A percentile compares a stretch with the other conserved stretches of the same genome.
Conservation (phyloP, 768 basidiomycete species). For the Lactifluus rugatus region DNA sequence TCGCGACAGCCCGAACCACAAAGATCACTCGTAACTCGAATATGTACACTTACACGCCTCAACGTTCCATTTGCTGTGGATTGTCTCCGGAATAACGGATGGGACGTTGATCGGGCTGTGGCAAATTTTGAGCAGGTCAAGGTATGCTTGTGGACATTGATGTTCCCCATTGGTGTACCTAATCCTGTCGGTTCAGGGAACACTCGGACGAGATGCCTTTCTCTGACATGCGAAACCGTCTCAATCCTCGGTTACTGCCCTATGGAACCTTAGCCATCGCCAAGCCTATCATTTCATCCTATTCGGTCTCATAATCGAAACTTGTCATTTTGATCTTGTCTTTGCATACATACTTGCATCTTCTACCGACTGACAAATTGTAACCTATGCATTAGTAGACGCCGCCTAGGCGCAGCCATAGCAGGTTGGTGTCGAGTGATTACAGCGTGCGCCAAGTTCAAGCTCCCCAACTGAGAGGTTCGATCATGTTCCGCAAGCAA, state of each 20-base stretch:
- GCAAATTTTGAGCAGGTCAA: conserved; percentile 85
- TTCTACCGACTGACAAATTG: background rate
- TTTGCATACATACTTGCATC: conserved; percentile 3
- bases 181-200: conserved; percentile 17
- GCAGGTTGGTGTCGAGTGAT: background rate
- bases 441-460: too few species aligned
- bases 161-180: conserved; percentile 31
- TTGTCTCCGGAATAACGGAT: conserved; percentile 75
- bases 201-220: conserved; percentile 24
- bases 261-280: background rate
- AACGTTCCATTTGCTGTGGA: conserved; percentile 75
- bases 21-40: conserved; percentile 55
- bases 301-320: background rate
- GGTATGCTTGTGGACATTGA: conserved; percentile 50
- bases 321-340: conserved; percentile 4
- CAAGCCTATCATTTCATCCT: background rate
- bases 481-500: background rate
- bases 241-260: background rate
- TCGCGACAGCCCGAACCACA: conserved; percentile 54
- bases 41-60: conserved; percentile 66
- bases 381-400: background rate
- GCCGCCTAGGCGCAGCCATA: background rate
- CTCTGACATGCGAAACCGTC: conserved; percentile 11
- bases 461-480: background rate
- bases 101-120: conserved; percentile 73